Evolutionary conservation across 2,329 filamentous ascomycete species (phyloP), one percentile per base, ranked within the genome.

Genomic region (Kalmusia sp.): DNA sequence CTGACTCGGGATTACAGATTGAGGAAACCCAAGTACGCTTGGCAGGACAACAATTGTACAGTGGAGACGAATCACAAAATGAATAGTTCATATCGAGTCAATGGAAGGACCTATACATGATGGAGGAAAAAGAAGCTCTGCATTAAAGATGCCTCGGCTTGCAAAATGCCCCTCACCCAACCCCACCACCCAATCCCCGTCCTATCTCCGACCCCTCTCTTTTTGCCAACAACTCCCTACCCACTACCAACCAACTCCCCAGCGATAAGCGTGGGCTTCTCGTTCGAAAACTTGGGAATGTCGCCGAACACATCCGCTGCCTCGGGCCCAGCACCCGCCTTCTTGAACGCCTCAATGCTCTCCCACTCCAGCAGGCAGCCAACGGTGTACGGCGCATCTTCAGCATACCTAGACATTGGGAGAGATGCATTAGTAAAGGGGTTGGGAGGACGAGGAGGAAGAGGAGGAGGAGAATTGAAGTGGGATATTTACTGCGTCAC

Each of bases 221-320:
- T n/a, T n/a, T n/a, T n/a, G n/a, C n/a, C n/a, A n/a, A n/a, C 25
- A 31, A 30, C 24, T 28, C 17, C 28, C 9, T 15, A 39, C 21
- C 37, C 21, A 3, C 11, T 21, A 27, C 24, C 41, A 22, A 31
- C 41, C 8, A 47, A 22, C 44, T 47, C 44, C 8, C 44, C 44
- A 9, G 33, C 44, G 6, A 47, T 14, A 8, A 47, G 21, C 2
- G n/a, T 28, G 8, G 44, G 44, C 24, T 37, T 12, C 33, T 47
- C 44, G 11, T 22, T 38, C 8, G 44, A 38, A 14, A 47, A 47
- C 8, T 47, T 47, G 2, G 22, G 4, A 37, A 79, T 55, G 52
- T 72, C 69, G 8, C 64, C 70, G 56, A 75, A 64, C 46, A 79
- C 65, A 22, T 75, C 71, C 38, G 73, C 67, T 2, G 67, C 57